Conservation (phyloP, 768 basidiomycete species). For the Suillus occidentalis region DNA sequence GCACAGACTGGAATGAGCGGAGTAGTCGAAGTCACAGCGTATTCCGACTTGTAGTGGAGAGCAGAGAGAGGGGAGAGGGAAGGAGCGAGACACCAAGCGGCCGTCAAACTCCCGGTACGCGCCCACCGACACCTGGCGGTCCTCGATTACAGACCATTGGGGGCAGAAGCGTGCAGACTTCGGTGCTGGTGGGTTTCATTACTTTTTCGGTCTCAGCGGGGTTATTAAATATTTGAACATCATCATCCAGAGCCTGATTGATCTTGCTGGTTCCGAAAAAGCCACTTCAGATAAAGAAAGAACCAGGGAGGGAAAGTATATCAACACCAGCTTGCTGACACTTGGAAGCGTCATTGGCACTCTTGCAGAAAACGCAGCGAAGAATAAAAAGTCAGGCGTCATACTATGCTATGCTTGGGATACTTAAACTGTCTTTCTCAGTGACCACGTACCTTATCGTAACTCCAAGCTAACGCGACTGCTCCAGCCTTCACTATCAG, state of each 20-base stretch:
- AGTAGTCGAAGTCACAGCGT: slow-evolving; percentile 95
- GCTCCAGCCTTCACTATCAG: slow-evolving; percentile 91
- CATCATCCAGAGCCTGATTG: slow-evolving; percentile 73
- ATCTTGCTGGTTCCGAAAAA: slow-evolving; percentile 95
- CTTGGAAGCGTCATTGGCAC: slow-evolving; percentile 92
- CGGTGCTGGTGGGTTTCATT: slow-evolving; percentile 56
- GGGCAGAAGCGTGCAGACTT: slow-evolving; percentile 76
- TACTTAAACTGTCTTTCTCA: slow-evolving; percentile 22
- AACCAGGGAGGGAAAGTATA: slow-evolving; percentile 95
- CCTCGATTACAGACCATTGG: slow-evolving; percentile 74
- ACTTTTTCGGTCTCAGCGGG: background rate
- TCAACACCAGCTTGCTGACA: slow-evolving; percentile 93
- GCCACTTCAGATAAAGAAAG: slow-evolving; percentile 95
- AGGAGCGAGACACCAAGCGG: slow-evolving; percentile 34
- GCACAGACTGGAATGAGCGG: slow-evolving; percentile 98
- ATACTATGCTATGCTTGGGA: background rate
- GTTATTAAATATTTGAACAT: slow-evolving; percentile 1
- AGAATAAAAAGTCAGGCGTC: slow-evolving; percentile 57
- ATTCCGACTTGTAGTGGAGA: slow-evolving; percentile 91
- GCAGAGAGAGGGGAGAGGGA: slow-evolving; percentile 66
- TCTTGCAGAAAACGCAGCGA: slow-evolving; percentile 82
- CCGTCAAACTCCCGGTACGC: slow-evolving; percentile 52
- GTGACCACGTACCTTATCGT: slow-evolving; percentile 91
- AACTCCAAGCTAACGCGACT: slow-evolving; percentile 95
- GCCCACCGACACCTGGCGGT: slow-evolving; percentile 55